A percentile compares a stretch with the other conserved stretches of the same genome.
Evolutionary conservation across 164 flowering plant genomes (phyloP).

Genomic region (Vitis riparia): DNA sequence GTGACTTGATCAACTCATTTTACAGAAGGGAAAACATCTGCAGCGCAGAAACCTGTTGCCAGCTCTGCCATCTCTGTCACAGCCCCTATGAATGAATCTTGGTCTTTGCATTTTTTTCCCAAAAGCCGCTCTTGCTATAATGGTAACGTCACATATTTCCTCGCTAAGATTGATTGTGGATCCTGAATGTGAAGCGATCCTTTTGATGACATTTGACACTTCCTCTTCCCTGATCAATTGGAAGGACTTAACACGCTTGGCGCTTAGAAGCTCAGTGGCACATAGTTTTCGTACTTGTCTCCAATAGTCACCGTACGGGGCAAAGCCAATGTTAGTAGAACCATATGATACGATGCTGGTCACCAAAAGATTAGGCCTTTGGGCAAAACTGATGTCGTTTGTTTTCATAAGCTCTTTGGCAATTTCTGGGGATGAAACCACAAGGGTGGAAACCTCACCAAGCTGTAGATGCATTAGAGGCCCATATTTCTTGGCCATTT

Average conservation of each 20-base stretch:
- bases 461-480: constrained; percentile 24
- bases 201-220: constrained; percentile 8
- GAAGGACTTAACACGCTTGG: constrained; percentile 20
- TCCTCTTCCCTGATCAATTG: constrained; percentile 19
- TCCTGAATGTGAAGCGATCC: neutral
- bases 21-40: no score
- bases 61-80: no score
- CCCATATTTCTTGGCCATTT: constrained; percentile 19
- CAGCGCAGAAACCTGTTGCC: no score
- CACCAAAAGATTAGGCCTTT: constrained; percentile 10
- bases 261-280: constrained; percentile 19
- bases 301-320: constrained; percentile 30
- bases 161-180: constrained; percentile 5
- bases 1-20: no score
- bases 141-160: neutral
- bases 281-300: constrained; percentile 27
- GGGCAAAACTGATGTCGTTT: constrained; percentile 15
- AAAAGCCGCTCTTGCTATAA: constrained; percentile 15
- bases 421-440: constrained; percentile 26
- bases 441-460: constrained; percentile 19
- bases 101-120: constrained; percentile 14
- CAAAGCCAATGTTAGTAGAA: constrained; percentile 10
- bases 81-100: neutral
- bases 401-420: constrained; percentile 25
- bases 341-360: constrained; percentile 7